These are phyloP conservation scores for Pleurozium schreberi DNA, from an alignment of 225 moss, liverwort and hornwort species.

Conservation along the genomic window DNA sequence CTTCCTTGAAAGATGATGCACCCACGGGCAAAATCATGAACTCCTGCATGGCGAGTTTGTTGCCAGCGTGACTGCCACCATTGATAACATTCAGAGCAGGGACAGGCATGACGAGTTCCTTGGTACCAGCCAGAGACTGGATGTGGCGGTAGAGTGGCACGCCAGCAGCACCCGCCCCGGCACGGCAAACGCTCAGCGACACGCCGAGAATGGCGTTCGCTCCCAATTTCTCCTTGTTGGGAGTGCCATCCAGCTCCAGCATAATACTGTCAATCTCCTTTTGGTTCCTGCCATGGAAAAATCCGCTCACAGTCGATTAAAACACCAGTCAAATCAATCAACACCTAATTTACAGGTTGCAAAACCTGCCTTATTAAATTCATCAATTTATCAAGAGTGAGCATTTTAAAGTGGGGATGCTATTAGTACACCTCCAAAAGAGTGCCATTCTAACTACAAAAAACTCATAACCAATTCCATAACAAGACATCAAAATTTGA, in stretches of 20 bases:
- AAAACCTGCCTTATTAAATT: background rate
- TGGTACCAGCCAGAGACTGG: conserved; percentile 29
- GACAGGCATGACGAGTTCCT: conserved; percentile 55
- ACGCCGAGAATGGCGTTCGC: conserved; percentile 51
- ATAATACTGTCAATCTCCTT: conserved; percentile 42
- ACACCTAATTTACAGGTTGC: background rate
- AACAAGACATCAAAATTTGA: background rate
- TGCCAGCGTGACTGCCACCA: conserved; percentile 49
- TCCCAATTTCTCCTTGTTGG: conserved; percentile 42
- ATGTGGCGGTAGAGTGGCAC: conserved; percentile 44
- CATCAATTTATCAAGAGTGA: background rate
- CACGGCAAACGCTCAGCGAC: conserved; percentile 40
- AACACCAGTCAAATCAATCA: background rate
- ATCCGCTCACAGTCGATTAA: background rate
- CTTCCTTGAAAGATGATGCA: conserved; percentile 52
- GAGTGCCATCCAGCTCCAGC: conserved; percentile 48
- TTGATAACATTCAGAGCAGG: conserved; percentile 57
- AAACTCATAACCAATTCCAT: background rate
- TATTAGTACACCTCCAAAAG: background rate
- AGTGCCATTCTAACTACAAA: background rate
- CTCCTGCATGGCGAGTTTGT: conserved; percentile 59
- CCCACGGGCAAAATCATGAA: conserved; percentile 54
- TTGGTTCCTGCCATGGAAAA: conserved; percentile 21
- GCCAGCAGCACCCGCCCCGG: conserved; percentile 40
- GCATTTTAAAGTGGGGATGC: background rate